Conservation (phyloP, 306 rosid species). For the Acacia crassicarpa region DNA sequence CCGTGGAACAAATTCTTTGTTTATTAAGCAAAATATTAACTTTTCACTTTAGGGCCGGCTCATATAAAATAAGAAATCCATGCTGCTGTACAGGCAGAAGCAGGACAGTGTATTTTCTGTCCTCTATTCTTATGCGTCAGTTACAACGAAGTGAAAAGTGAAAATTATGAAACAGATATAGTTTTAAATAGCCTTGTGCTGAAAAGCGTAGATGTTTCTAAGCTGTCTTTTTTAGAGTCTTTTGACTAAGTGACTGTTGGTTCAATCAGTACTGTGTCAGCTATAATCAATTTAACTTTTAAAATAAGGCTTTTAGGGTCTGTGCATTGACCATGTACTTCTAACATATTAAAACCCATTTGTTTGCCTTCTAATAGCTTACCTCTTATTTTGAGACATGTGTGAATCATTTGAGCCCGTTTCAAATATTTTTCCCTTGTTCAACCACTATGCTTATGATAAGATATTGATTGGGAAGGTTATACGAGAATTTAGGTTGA, state of each 20-base stretch:
- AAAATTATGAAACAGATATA: background rate
- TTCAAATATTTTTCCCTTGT: background rate
- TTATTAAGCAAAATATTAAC: no score
- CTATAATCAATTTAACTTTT: no score
- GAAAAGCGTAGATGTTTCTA: background rate
- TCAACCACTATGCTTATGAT: background rate
- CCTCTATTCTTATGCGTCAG: no score
- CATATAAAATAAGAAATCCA: background rate
- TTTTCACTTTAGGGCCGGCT: background rate
- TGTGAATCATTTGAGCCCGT: background rate
- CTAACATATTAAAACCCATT: background rate
- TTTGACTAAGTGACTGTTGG: background rate
- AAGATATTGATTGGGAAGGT: no score
- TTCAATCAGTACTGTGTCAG: background rate
- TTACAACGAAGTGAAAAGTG: background rate
- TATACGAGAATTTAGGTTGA: no score
- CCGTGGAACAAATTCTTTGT: background rate
- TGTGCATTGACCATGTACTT: background rate
- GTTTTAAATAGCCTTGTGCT: background rate
- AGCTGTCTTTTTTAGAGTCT: background rate
- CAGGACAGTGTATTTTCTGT: background rate
- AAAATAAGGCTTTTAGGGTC: background rate
- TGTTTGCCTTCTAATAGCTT: background rate
- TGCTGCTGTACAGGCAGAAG: background rate
- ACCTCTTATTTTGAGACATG: background rate